phyloP scores from a whole-genome alignment of 805 yeast species.

The Yarrowia deformans region DNA sequence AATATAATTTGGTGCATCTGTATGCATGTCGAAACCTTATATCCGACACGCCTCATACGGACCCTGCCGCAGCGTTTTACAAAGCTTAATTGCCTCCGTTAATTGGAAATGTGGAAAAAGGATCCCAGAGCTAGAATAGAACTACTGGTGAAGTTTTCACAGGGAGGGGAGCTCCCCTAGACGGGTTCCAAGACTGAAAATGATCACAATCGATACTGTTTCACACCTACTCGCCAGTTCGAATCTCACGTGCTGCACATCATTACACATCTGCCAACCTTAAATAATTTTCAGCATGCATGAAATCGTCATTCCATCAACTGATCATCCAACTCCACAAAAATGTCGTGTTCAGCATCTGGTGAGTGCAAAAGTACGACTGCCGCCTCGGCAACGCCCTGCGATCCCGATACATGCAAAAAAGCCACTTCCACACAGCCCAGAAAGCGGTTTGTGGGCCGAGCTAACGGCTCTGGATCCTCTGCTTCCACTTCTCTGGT shows the following conservation, averaged over 20 bases:
- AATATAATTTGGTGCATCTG: background rate
- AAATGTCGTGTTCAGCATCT: conserved; percentile 8
- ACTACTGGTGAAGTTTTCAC: too few species aligned
- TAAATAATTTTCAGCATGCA: conserved; percentile 16
- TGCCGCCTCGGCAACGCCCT: background rate
- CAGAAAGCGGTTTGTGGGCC: conserved; percentile 29
- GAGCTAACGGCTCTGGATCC: conserved; percentile 20
- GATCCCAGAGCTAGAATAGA: too few species aligned
- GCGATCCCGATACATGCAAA: background rate
- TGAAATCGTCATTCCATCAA: background rate
- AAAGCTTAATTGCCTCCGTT: background rate
- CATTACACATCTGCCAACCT: background rate
- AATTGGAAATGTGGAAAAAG: too few species aligned
- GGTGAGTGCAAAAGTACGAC: background rate
- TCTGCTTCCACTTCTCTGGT: conserved; percentile 23
- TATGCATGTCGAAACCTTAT: background rate
- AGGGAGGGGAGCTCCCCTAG: too few species aligned
- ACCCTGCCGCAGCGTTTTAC: background rate
- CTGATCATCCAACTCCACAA: background rate
- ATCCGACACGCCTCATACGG: background rate
- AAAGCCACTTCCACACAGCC: conserved; percentile 19
- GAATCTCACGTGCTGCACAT: background rate
- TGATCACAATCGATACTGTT: too few species aligned
- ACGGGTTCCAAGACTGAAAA: too few species aligned
- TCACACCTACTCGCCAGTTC: background rate